phyloP scores from a whole-genome alignment of 257 asterid genomes.

The Solanum arcanum region DNA sequence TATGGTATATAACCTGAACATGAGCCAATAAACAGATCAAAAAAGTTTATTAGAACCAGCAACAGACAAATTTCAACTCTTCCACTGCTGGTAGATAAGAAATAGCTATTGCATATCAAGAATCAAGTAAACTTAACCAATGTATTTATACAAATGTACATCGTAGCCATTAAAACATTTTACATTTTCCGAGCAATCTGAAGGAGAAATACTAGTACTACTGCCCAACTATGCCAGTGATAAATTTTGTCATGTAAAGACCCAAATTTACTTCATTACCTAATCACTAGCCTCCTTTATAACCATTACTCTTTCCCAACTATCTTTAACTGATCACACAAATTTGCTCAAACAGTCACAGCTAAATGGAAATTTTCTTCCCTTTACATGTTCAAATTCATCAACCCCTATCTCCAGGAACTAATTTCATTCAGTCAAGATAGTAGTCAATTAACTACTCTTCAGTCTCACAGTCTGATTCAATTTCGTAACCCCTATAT shows the following conservation, averaged over 20 bases:
- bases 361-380: neutral
- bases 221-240: neutral
- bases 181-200: neutral
- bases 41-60: neutral
- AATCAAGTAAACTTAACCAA: neutral
- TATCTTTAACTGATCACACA: neutral
- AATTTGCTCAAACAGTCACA: neutral
- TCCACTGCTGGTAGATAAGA: neutral
- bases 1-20: constrained; percentile 19
- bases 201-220: neutral
- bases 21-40: neutral
- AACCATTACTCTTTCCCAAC: neutral
- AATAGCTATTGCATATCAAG: neutral
- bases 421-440: neutral
- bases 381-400: neutral
- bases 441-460: neutral
- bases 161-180: neutral
- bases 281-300: neutral
- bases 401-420: neutral
- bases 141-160: neutral
- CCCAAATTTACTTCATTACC: neutral
- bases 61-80: neutral
- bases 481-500: neutral
- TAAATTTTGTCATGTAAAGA: neutral
- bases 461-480: neutral